phyloP scores from a whole-genome alignment of 1,139 yeast genomes.

The Tardiomyces blankii region DNA sequence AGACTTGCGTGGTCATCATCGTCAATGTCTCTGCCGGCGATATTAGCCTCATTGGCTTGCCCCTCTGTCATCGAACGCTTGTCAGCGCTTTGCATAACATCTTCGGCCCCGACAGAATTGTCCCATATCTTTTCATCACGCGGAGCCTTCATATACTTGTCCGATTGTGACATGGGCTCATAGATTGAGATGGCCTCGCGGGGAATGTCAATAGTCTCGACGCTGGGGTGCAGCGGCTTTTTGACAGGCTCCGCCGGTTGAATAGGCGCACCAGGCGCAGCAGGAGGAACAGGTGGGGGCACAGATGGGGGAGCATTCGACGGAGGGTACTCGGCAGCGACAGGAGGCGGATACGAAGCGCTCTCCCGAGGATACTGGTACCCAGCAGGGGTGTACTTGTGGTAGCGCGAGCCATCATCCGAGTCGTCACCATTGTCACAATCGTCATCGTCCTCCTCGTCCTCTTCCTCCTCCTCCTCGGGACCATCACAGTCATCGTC shows the following conservation, averaged over 20 bases:
- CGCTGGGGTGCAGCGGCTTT: not conserved
- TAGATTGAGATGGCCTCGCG: not conserved
- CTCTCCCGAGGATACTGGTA: not conserved
- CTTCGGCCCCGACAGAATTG: not conserved
- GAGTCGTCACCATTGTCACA: constrained; percentile 23
- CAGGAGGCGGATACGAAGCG: not conserved
- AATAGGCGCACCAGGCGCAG: not conserved
- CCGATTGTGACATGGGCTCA: not conserved
- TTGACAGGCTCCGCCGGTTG: not conserved
- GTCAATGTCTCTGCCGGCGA: not conserved
- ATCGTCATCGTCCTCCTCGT: constrained; percentile 12
- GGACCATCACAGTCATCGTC: constrained; percentile 5
- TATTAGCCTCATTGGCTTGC: not conserved
- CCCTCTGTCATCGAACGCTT: too few relatives aligned
- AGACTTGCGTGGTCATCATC: not conserved
- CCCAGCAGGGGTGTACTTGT: not conserved
- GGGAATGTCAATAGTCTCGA: not conserved
- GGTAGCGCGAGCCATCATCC: constrained; percentile 22
- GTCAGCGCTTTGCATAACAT: not conserved
- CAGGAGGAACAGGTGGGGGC: not conserved
- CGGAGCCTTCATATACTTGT: not conserved
- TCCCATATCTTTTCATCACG: not conserved
- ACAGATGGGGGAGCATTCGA: not conserved
- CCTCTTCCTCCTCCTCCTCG: constrained; percentile 14
- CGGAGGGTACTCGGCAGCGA: not conserved